phyloP scores from a whole-genome alignment of 257 asterid species.

The Nicotiana attenuata region DNA sequence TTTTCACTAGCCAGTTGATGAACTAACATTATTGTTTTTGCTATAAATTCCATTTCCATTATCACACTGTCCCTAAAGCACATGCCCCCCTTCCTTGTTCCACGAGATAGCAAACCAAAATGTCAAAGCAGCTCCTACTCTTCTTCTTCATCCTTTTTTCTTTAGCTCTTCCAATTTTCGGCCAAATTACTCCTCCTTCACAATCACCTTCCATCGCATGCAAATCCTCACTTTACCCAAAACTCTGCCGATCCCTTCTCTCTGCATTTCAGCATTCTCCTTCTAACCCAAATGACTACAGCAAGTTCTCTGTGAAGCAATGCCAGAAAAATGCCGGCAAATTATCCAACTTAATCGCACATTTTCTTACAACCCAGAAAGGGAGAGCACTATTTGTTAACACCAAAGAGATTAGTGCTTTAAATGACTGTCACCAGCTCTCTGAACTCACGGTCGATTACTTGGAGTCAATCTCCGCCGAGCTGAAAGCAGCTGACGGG shows the following conservation, averaged over 20 bases:
- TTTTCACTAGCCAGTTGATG: background rate
- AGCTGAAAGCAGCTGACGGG: slow-evolving; percentile 7
- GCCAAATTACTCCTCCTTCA: slow-evolving; percentile 2
- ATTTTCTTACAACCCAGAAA: slow-evolving; percentile 13
- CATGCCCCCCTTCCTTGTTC: background rate
- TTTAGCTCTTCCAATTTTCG: slow-evolving; percentile 1
- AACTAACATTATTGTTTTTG: background rate
- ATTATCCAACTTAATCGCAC: slow-evolving; percentile 16
- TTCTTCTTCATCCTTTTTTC: background rate
- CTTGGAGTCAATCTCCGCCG: slow-evolving; percentile 14
- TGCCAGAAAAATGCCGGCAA: slow-evolving; percentile 24
- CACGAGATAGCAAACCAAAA: background rate
- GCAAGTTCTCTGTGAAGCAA: slow-evolving; percentile 27
- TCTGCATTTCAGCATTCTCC: slow-evolving; percentile 25
- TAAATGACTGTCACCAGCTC: slow-evolving; percentile 31
- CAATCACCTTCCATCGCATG: slow-evolving; percentile 25
- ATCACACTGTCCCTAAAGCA: background rate
- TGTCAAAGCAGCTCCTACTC: background rate
- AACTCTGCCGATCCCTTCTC: slow-evolving; percentile 34
- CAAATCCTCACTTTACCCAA: slow-evolving; percentile 33
- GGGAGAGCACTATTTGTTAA: slow-evolving; percentile 1
- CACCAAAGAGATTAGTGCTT: slow-evolving; percentile 21
- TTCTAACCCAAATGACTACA: slow-evolving; percentile 15
- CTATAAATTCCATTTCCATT: background rate
- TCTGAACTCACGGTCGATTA: slow-evolving; percentile 27